These are phyloP conservation scores for Byssochlamys sp. DNA, from an alignment of 2,329 filamentous ascomycete genomes.

Conservation along the genomic window DNA sequence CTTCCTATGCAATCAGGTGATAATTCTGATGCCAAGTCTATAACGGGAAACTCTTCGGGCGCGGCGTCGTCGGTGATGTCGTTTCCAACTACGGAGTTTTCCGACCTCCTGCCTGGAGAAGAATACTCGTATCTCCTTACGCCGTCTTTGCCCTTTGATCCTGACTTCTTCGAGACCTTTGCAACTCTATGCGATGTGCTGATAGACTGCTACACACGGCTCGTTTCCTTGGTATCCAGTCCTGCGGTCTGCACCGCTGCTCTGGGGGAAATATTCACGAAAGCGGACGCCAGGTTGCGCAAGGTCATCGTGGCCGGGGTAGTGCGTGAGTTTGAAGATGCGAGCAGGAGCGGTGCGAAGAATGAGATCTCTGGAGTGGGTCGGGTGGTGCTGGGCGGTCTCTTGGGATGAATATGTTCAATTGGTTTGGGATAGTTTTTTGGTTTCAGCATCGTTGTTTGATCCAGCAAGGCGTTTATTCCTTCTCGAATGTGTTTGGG, in stretches of 20 bases:
- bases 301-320: conserved; percentile 83
- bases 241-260: conserved; percentile 60
- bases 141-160: conserved; percentile 87
- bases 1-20: conserved; percentile 43
- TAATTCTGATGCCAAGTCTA: conserved; percentile 39
- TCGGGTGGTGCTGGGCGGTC: conserved; percentile 76
- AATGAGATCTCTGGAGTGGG: conserved; percentile 75
- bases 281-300: conserved; percentile 73
- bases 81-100: conserved; percentile 40
- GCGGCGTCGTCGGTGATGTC: conserved; percentile 30
- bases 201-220: conserved; percentile 78
- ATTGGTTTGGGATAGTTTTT: neutral
- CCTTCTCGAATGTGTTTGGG: neutral
- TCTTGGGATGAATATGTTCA: conserved; percentile 47
- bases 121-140: conserved; percentile 83
- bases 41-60: conserved; percentile 29
- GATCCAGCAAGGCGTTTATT: neutral
- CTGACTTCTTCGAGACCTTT: conserved; percentile 94
- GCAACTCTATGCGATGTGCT: conserved; percentile 89
- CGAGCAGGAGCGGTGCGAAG: conserved; percentile 64
- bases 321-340: conserved; percentile 87
- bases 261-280: conserved; percentile 77
- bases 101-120: conserved; percentile 65
- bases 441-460: neutral
- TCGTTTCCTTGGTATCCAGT: conserved; percentile 65